Evolutionary conservation across 140 eudicot species (phyloP), one percentile per base, ranked within the genome.

Genomic region (Flaveria floridana): DNA sequence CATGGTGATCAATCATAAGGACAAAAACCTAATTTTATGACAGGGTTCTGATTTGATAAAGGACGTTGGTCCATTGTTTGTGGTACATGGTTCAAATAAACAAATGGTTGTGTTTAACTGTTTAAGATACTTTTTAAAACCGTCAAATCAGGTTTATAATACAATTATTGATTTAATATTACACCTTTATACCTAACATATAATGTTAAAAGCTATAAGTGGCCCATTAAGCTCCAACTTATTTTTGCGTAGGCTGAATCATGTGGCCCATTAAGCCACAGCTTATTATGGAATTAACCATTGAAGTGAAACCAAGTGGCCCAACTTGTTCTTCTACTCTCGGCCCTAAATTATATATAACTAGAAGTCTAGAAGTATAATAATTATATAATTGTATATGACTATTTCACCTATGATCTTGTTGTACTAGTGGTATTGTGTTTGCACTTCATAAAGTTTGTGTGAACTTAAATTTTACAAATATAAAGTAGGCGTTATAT

Each of bases 41-140:
- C 67, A 61, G 44, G 67, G 44, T 61, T 61, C 65, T 61, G 18
- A 41, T 61, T 61, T 61, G 67, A 61, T 25, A 61, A 61, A 61
- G 67, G 67, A 26, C 44, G 8, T 26, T 61, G 67, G 67, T 61
- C 42, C 67, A 61, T 61, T 59, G 41, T 59, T 59, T 61, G 67
- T 61, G 67, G 67, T 61, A 61, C 67, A 25, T 61, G 67, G 20
- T 61, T 25, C 67, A 25, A 4, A 7, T 61, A 61, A 61, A 61
- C 42, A 20, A 61, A 61, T 61, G 44, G 67, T 39, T 61, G 30
- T 13, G 14, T 53, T 53, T 15, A 53, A 53, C 0, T 25, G 14
- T 53, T 53, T 15, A 53, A 53, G 2, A 53, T 53, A 26, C 28
- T 61, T 25, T 61, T 26, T 11, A 3, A 58, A 58, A 3, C 65